Evolutionary conservation across 768 basidiomycete species (phyloP), one percentile per base, ranked within the genome.

Genomic region (Collybia mongolica): DNA sequence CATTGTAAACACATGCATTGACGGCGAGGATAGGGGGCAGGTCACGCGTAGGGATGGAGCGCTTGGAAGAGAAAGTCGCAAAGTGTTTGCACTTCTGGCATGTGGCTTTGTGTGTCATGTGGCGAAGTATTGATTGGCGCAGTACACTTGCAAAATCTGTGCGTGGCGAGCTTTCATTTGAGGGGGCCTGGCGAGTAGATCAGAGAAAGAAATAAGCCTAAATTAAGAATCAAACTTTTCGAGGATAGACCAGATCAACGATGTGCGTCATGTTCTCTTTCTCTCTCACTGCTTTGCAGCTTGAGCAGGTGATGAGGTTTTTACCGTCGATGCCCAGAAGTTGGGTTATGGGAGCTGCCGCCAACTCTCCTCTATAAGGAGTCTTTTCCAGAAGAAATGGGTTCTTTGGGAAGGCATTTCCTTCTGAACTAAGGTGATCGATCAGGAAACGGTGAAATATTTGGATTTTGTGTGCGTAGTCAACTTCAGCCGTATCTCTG

Each of bases 381-480:
- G 61, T 46, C n/a, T 62, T 63, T 56, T 66, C 75, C 49, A 81
- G 59, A 15, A 87, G 57, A 15, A 60, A 51, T 1, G 82, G 84
- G 55, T 88, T 90, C 39, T 79, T 67, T 19, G 81, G 81, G 58
- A 77, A 82, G 19, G 67, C 65, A 54, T 83, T 88, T 3, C 86
- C 86, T 67, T 94, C 92, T 2, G 79, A 76, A 50, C 79, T 83
- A 56, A 98, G 76, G 45, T 87, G 86, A 53, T 98, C 94, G 45
- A 98, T 69, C 35, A 97, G 76, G 72, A 97, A 98, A 18, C 96
- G 85, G 65, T 98, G 93, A 75, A 98, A 98, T 14, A 83, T 82
- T 67, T 98, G 97, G 37, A 98, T 98, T 72, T 92, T 87, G 44
- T 88, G 83, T 0, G 84, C 86, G 57, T 98, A 93, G 57, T 90